phyloP scores from a whole-genome alignment of 2,329 filamentous ascomycete species.

The Colletotrichum plurivorum region DNA sequence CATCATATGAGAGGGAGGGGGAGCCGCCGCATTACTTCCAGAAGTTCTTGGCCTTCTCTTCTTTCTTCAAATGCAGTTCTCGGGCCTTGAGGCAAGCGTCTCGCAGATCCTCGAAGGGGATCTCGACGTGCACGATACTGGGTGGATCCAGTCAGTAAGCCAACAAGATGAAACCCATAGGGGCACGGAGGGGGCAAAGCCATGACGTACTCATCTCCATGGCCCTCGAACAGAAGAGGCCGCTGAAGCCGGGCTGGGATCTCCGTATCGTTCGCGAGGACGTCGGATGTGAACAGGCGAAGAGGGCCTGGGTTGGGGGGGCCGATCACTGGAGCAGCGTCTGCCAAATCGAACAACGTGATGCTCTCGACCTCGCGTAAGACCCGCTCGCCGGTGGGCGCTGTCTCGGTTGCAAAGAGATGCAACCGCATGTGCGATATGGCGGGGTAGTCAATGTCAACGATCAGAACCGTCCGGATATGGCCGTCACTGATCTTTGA shows the following conservation, averaged over 20 bases:
- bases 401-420: not conserved
- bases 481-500: not conserved
- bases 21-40: not conserved
- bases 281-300: not conserved
- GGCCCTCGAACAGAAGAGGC: not conserved
- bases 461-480: not conserved
- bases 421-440: not conserved
- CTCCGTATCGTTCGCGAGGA: not conserved
- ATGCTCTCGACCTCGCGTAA: not conserved
- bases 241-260: not conserved
- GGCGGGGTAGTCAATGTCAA: not conserved
- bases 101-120: not conserved
- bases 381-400: not conserved
- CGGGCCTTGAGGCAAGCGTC: constrained; percentile 2
- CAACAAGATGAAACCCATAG: not conserved
- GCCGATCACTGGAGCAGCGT: not conserved
- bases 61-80: not conserved
- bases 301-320: constrained; percentile 1
- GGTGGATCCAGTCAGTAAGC: not conserved
- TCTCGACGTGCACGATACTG: constrained; percentile 2
- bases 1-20: not conserved
- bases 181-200: not conserved
- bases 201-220: not conserved
- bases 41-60: not conserved
- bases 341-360: not conserved